phyloP scores from a whole-genome alignment of 164 flowering plant genomes.

The Vitis labrusca region DNA sequence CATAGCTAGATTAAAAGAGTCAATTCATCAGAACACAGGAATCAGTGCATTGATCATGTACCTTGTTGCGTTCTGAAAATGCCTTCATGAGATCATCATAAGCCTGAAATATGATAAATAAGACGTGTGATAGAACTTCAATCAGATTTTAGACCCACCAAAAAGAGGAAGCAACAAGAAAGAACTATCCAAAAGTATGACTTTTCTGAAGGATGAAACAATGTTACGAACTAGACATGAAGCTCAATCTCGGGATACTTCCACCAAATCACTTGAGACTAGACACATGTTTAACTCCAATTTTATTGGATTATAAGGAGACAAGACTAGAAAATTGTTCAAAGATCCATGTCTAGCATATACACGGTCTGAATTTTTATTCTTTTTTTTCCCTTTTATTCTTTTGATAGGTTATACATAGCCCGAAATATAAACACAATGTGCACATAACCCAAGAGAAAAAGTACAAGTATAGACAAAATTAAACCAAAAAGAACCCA shows the following conservation, averaged over 20 bases:
- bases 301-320: too few species aligned
- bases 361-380: too few species aligned
- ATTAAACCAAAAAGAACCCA: background rate
- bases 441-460: background rate
- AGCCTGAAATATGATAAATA: conserved; percentile 54
- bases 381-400: too few species aligned
- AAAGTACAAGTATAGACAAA: background rate
- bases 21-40: background rate
- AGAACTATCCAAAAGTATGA: background rate
- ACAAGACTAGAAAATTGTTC: too few species aligned
- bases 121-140: conserved; percentile 9
- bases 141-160: background rate
- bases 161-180: conserved; percentile 1
- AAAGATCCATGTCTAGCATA: too few species aligned
- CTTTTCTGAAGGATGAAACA: background rate
- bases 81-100: conserved; percentile 91
- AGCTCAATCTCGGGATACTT: too few species aligned
- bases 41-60: conserved; percentile 11
- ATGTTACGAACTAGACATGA: too few species aligned
- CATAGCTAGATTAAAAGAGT: conserved; percentile 1
- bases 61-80: conserved; percentile 94
- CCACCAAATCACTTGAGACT: too few species aligned
- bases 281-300: too few species aligned
- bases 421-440: background rate
- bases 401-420: too few species aligned